Conservation (phyloP, 345 rosid species). For the Noccaea caerulescens region DNA sequence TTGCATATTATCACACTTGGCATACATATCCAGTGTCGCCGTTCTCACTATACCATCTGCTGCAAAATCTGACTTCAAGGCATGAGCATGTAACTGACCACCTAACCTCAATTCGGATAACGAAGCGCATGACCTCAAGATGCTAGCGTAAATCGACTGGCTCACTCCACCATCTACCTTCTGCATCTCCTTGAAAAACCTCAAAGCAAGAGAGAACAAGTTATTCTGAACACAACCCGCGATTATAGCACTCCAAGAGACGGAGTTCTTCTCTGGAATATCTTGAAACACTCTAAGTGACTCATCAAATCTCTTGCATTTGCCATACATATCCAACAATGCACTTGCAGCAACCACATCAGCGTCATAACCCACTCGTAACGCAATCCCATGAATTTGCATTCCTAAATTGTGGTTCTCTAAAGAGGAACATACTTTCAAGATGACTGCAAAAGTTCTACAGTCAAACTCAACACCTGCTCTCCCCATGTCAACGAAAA, state of each 20-base stretch:
- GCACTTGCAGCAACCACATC: constrained; percentile 84
- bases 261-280: constrained; percentile 70
- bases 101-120: constrained; percentile 60
- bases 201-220: constrained; percentile 52
- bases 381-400: constrained; percentile 73
- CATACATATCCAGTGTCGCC: constrained; percentile 91
- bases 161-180: constrained; percentile 54
- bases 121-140: constrained; percentile 79
- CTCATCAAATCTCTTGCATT: constrained; percentile 62
- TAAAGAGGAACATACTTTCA: constrained; percentile 63
- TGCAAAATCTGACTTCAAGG: constrained; percentile 65
- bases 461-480: constrained; percentile 49
- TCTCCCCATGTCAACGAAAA: constrained; percentile 68
- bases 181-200: constrained; percentile 77
- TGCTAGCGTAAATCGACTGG: constrained; percentile 91
- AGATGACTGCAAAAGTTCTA: constrained; percentile 64
- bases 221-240: constrained; percentile 82
- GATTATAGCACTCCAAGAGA: constrained; percentile 87
- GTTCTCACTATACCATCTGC: constrained; percentile 76
- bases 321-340: constrained; percentile 87
- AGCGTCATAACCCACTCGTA: constrained; percentile 56
- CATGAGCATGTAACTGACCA: constrained; percentile 83
- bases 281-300: constrained; percentile 60
- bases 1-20: constrained; percentile 67
- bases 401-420: constrained; percentile 54